Conservation (phyloP, 164 flowering plant species). For the Stephania yunnanensis region DNA sequence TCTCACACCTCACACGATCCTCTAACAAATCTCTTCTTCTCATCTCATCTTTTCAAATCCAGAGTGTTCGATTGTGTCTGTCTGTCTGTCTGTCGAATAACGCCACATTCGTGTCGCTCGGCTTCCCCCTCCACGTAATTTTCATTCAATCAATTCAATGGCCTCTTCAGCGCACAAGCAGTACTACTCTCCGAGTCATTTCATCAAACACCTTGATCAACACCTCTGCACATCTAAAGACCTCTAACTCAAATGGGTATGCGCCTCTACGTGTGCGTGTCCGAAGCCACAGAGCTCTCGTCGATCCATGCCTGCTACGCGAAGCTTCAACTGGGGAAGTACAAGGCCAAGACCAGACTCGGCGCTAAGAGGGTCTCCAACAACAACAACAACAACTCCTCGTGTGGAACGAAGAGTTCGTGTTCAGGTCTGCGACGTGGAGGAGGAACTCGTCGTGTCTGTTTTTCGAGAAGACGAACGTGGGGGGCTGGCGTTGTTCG, state of each 20-base stretch:
- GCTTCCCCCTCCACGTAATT: conserved; percentile 26
- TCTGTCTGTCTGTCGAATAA: conserved; percentile 4
- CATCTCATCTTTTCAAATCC: too few relatives aligned
- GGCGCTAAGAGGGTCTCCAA: conserved; percentile 11
- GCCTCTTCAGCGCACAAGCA: not conserved
- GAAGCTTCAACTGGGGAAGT: conserved; percentile 53
- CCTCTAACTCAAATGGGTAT: conserved; percentile 12
- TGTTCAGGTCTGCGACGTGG: conserved; percentile 45
- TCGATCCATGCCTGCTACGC: conserved; percentile 29
- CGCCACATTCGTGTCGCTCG: conserved; percentile 24
- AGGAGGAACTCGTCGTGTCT: conserved; percentile 52
- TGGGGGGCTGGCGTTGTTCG: conserved; percentile 17
- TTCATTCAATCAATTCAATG: not conserved
- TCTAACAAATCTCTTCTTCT: too few relatives aligned
- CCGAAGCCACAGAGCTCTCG: conserved; percentile 51
- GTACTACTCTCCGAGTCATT: not conserved
- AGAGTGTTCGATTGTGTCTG: too few relatives aligned
- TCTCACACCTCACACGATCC: too few relatives aligned
- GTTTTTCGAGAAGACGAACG: conserved; percentile 27
- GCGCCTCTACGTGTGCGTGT: conserved; percentile 65
- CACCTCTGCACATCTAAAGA: not conserved
- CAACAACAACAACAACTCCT: conserved; percentile 25
- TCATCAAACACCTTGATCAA: not conserved
- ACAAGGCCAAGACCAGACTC: conserved; percentile 46
- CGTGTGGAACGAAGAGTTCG: conserved; percentile 84